phyloP scores from a whole-genome alignment of 768 basidiomycete genomes.

The Boletus reticuloceps region DNA sequence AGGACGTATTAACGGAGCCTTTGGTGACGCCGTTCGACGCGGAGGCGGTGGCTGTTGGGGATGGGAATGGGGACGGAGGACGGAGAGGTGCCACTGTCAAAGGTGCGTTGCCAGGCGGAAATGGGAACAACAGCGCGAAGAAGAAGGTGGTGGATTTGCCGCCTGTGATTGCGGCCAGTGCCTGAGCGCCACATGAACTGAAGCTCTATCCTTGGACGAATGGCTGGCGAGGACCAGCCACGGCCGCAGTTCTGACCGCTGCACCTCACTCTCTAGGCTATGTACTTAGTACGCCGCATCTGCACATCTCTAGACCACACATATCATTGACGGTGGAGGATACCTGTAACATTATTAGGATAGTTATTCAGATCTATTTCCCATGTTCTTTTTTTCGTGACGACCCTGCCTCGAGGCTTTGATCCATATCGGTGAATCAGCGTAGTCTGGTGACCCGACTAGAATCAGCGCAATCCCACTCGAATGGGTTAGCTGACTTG shows the following conservation, averaged over 20 bases:
- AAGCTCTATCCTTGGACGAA: neutral
- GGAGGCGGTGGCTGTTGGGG: neutral
- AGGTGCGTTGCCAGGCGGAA: slow-evolving; percentile 9
- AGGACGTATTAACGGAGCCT: slow-evolving; percentile 21
- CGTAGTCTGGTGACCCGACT: no score
- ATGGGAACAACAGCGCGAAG: slow-evolving; percentile 14
- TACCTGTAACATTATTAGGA: slow-evolving; percentile 36
- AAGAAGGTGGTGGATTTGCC: slow-evolving; percentile 31
- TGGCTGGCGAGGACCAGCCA: no score
- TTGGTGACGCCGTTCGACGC: slow-evolving; percentile 14
- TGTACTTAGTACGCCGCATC: neutral
- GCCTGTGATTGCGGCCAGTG: slow-evolving; percentile 36
- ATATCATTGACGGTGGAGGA: slow-evolving; percentile 17
- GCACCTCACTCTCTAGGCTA: no score
- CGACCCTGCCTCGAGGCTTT: neutral
- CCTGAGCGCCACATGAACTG: slow-evolving; percentile 14
- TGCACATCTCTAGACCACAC: slow-evolving; percentile 13
- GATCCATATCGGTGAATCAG: neutral
- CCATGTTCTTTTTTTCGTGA: neutral
- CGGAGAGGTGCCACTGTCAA: slow-evolving; percentile 5
- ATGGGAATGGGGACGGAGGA: slow-evolving; percentile 6
- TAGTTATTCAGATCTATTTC: slow-evolving; percentile 19
- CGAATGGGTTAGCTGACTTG: no score
- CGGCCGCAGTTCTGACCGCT: no score
- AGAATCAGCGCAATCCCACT: no score